Conservation (phyloP, 225 moss, liverwort and hornwort species). For the Sphagnum contortum region DNA sequence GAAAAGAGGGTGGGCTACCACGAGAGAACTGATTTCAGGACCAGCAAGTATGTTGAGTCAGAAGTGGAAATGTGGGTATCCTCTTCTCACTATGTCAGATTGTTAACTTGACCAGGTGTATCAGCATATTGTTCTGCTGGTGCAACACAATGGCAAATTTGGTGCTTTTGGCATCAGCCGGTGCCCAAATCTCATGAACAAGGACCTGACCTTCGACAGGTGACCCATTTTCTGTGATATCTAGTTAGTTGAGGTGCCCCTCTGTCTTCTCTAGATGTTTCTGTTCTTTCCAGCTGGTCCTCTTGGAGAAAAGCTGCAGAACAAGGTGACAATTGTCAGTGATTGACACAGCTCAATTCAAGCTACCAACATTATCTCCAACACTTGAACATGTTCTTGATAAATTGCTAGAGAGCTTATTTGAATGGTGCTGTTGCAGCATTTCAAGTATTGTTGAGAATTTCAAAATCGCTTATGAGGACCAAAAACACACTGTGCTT, state of each 20-base stretch:
- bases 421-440: conserved; percentile 19
- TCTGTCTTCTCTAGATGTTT: background rate
- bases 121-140: conserved; percentile 78
- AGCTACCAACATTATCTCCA: too few species aligned
- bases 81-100: too few species aligned
- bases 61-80: too few species aligned
- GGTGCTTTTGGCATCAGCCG: conserved; percentile 88
- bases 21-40: too few species aligned
- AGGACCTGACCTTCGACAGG: conserved; percentile 59
- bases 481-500: conserved; percentile 33
- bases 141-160: conserved; percentile 51
- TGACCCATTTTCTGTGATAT: conserved; percentile 6
- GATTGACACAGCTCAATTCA: too few species aligned
- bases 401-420: too few species aligned
- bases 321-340: too few species aligned
- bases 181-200: conserved; percentile 68
- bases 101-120: conserved; percentile 34
- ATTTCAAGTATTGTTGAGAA: conserved; percentile 57
- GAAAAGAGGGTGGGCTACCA: too few species aligned
- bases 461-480: conserved; percentile 62
- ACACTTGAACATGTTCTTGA: too few species aligned
- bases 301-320: too few species aligned
- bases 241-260: background rate
- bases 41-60: too few species aligned
- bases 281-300: background rate